Conservation (phyloP, 768 basidiomycete genomes). For the Termitomyces sp. region DNA sequence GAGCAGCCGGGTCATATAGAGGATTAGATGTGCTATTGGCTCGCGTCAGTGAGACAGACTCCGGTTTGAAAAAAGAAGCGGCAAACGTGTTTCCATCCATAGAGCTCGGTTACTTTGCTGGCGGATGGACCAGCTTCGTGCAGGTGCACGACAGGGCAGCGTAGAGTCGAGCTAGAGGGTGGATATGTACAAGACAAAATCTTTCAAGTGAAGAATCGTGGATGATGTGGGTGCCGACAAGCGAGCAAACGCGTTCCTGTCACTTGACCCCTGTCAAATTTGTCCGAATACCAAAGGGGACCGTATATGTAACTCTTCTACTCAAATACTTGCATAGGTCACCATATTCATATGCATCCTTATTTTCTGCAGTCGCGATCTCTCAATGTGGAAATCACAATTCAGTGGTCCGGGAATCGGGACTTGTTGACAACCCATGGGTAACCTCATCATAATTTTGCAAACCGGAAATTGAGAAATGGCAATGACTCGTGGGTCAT, state of each 20-base stretch:
- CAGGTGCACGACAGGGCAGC: conserved; percentile 48
- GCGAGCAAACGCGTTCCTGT: conserved; percentile 23
- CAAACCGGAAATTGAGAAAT: not conserved
- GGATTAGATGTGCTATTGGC: conserved; percentile 50
- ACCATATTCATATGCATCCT: no score
- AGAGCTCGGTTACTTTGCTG: conserved; percentile 60
- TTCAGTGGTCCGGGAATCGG: not conserved
- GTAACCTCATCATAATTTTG: not conserved
- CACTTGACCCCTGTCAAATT: conserved; percentile 23
- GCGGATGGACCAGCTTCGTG: conserved; percentile 73
- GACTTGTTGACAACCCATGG: not conserved
- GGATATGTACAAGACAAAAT: conserved; percentile 11
- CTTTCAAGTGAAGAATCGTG: conserved; percentile 2
- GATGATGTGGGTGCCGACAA: not conserved
- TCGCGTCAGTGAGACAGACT: conserved; percentile 20
- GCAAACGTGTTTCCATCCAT: conserved; percentile 75
- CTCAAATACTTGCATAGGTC: not conserved
- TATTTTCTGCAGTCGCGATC: no score
- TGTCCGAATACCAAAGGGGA: not conserved
- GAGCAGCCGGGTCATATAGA: conserved; percentile 57
- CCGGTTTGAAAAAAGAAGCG: not conserved
- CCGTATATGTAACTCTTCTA: no score
- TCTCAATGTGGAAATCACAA: not conserved
- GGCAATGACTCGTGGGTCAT: no score
- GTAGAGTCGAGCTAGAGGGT: conserved; percentile 14